These are phyloP conservation scores for Aspergillus wentii DNA, from an alignment of 495 filamentous ascomycete genomes.

Conservation along the genomic window DNA sequence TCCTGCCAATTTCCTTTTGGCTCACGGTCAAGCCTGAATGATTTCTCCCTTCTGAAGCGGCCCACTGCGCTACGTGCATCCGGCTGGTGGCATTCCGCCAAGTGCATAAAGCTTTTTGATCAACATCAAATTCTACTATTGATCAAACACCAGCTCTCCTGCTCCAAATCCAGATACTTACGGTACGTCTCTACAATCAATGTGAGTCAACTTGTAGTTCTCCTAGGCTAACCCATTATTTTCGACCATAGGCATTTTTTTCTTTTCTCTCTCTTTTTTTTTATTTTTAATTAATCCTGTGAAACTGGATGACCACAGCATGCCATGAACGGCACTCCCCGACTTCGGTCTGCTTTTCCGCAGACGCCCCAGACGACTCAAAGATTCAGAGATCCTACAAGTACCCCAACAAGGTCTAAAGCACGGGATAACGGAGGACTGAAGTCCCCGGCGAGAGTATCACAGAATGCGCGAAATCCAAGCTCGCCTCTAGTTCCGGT, in stretches of 20 bases:
- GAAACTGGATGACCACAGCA: conserved; percentile 34
- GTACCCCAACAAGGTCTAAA: conserved; percentile 25
- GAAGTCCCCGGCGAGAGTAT: conserved; percentile 21
- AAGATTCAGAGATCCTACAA: conserved; percentile 25
- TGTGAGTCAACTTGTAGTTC: no score
- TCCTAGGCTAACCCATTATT: no score
- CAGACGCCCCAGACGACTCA: conserved; percentile 52
- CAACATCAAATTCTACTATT: no score
- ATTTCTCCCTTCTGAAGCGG: no score
- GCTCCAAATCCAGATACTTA: no score
- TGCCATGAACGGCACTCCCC: conserved; percentile 73
- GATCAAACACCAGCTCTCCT: no score
- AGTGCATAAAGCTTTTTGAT: no score
- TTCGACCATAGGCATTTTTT: conserved; percentile 1
- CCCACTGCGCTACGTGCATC: no score
- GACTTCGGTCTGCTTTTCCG: conserved; percentile 67
- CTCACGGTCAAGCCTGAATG: no score
- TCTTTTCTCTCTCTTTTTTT: background rate
- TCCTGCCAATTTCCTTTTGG: no score
- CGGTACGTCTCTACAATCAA: no score
- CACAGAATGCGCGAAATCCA: conserved; percentile 19
- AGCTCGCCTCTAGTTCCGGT: conserved; percentile 66
- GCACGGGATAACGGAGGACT: conserved; percentile 17
- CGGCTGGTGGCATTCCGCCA: no score
- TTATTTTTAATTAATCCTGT: background rate